These are phyloP conservation scores for Skeletonema potamos DNA, from an alignment of 108 stramenopile genomes.

Conservation along the genomic window DNA sequence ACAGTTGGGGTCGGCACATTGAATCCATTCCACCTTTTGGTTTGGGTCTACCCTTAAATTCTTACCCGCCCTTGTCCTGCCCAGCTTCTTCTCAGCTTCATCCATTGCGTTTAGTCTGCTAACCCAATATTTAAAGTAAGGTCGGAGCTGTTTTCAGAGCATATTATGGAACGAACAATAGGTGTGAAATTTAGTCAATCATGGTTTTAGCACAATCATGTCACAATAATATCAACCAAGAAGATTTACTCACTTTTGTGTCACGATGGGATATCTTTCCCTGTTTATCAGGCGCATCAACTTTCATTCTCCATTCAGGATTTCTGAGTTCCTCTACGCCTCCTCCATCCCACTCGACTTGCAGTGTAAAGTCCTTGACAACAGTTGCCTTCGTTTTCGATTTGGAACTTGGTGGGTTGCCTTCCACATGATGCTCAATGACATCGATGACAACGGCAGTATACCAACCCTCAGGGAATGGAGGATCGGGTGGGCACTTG, in stretches of 20 bases:
- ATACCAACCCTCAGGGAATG: slow-evolving; percentile 45
- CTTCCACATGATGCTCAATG: slow-evolving; percentile 21
- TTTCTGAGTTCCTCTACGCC: slow-evolving; percentile 36
- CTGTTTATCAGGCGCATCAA: slow-evolving; percentile 46
- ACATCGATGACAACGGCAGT: slow-evolving; percentile 32
- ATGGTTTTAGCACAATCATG: not conserved
- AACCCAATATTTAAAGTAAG: slow-evolving; percentile 46
- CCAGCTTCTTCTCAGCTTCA: slow-evolving; percentile 42
- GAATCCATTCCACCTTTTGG: slow-evolving; percentile 71
- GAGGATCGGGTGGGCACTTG: slow-evolving; percentile 37
- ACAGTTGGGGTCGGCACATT: slow-evolving; percentile 83
- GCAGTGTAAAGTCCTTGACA: slow-evolving; percentile 24
- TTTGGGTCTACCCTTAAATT: slow-evolving; percentile 32
- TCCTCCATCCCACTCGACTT: slow-evolving; percentile 44
- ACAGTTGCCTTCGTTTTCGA: slow-evolving; percentile 3
- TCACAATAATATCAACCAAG: not conserved
- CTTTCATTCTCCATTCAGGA: slow-evolving; percentile 52
- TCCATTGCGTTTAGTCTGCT: slow-evolving; percentile 41
- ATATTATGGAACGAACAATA: not conserved
- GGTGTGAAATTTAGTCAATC: not conserved
- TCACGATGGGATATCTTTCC: slow-evolving; percentile 45
- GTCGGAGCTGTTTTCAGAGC: slow-evolving; percentile 24
- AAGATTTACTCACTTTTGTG: slow-evolving; percentile 24
- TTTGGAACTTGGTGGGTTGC: slow-evolving; percentile 5
- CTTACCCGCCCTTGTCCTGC: slow-evolving; percentile 32